These are phyloP conservation scores for Powellomyces hirtus DNA, from an alignment of 192 early-diverging fungal genomes.

Conservation along the genomic window DNA sequence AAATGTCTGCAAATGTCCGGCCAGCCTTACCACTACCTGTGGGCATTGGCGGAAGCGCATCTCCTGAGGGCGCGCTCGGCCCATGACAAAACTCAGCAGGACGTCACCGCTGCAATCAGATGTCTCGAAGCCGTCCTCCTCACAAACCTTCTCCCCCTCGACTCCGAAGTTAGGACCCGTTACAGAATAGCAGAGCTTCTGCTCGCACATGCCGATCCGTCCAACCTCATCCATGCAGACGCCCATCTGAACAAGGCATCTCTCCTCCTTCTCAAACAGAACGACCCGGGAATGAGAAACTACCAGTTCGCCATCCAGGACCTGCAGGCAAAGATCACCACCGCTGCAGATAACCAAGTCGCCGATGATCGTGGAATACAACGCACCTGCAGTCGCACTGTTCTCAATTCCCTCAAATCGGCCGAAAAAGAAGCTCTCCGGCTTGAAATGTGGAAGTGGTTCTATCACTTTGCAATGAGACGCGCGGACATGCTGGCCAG, in stretches of 20 bases:
- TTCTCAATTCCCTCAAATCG: background rate
- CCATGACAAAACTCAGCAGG: too few relatives aligned
- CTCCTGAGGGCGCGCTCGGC: too few relatives aligned
- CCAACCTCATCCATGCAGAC: constrained; percentile 20
- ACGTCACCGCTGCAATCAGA: too few relatives aligned
- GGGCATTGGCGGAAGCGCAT: too few relatives aligned
- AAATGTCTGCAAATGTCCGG: too few relatives aligned
- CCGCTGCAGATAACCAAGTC: constrained; percentile 6
- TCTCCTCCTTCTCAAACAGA: background rate
- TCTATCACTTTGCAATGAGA: constrained; percentile 27
- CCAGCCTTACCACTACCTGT: too few relatives aligned
- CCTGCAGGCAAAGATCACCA: constrained; percentile 15
- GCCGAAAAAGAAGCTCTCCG: background rate
- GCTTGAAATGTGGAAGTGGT: constrained; percentile 24
- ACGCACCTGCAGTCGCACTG: background rate
- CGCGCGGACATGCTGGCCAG: constrained; percentile 1
- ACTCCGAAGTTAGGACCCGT: constrained; percentile 22
- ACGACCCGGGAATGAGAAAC: constrained; percentile 14
- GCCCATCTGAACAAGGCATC: constrained; percentile 14
- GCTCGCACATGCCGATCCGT: background rate
- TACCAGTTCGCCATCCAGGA: constrained; percentile 22
- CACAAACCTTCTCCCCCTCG: constrained; percentile 2
- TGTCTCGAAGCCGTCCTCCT: constrained; percentile 26
- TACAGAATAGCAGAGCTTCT: constrained; percentile 21
- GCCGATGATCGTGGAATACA: constrained; percentile 5